Evolutionary conservation across 805 yeast species (phyloP), one percentile per base, ranked within the genome.

Genomic region (Saccharomycopsis malanga): DNA sequence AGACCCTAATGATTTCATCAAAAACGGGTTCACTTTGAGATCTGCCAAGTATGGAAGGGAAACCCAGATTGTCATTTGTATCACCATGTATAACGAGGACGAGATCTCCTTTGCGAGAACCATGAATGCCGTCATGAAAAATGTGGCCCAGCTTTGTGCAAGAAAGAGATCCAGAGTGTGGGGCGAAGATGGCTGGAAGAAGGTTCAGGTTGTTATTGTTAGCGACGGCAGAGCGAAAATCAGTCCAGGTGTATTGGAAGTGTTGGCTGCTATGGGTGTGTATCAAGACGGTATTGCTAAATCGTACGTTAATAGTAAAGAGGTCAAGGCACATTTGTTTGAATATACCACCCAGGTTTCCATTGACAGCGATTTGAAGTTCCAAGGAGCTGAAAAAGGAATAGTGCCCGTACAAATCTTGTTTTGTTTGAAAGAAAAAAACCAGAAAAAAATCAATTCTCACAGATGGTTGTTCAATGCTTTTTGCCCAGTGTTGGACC

Each of bases 401-500:
- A 75, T 91, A 50, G 91, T 89, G 18, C 99, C 99, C 2, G 97
- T 91, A 12, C 99, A 93, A 68, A 76, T 91, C 43, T 69, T 91
- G 32, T 89, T 93, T 62, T 89, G 98, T 63, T 69, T 93, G 62
- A 93, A 93, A 63, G 99, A 93, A 60, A 77, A 77, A 59, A 94
- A 93, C 58, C 83, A 84, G 49, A 91, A 91, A 65, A 93, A 93
- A 61, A 88, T 93, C 64, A 93, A 93, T 65, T 91, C 98, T 1
- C 99, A 93, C 63, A 79, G 98, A 64, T 93, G 99, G 99, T 69
- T 94, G 46, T 88, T 93, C 65, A 89, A 93, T 60, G 97, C 95
- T 1, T 78, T 93, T 53, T 88, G 97, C 63, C 97, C 97, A 1
- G 74, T 82, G 17, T 68, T 94, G 54, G 86, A 89, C 57, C 98